Conservation (phyloP, 2,329 filamentous ascomycete genomes). For the Xylariaceae sp. region DNA sequence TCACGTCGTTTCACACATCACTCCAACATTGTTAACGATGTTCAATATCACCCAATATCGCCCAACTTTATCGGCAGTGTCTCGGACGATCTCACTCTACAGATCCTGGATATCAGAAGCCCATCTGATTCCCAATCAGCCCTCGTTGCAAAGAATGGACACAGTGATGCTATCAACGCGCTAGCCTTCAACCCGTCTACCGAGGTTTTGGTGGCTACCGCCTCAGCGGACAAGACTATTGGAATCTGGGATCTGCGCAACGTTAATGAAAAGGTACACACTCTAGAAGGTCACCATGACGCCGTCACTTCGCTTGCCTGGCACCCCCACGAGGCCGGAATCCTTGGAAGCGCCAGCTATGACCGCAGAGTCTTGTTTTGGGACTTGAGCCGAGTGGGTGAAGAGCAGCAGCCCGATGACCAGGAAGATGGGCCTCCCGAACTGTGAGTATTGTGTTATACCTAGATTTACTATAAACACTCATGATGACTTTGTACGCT, state of each 20-base stretch:
- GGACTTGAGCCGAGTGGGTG: slow-evolving; percentile 87
- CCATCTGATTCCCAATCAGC: slow-evolving; percentile 61
- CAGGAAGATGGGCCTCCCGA: slow-evolving; percentile 92
- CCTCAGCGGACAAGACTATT: slow-evolving; percentile 91
- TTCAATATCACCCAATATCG: slow-evolving; percentile 88
- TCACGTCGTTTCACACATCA: slow-evolving; percentile 79
- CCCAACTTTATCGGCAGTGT: slow-evolving; percentile 84
- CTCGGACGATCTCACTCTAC: slow-evolving; percentile 89
- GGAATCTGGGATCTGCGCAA: slow-evolving; percentile 94
- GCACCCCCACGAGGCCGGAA: slow-evolving; percentile 85
- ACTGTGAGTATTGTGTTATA: slow-evolving; percentile 56
- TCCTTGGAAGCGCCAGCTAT: slow-evolving; percentile 87
- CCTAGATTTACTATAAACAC: background rate
- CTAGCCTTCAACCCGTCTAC: slow-evolving; percentile 87
- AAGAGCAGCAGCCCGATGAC: slow-evolving; percentile 93
- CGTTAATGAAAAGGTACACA: slow-evolving; percentile 83
- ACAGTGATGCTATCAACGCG: slow-evolving; percentile 92
- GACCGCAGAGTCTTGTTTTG: slow-evolving; percentile 93
- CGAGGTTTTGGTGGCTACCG: slow-evolving; percentile 87
- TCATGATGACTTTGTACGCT: background rate
- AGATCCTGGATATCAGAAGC: slow-evolving; percentile 82
- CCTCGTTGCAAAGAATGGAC: slow-evolving; percentile 65
- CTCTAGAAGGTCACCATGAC: slow-evolving; percentile 80
- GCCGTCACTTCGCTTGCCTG: slow-evolving; percentile 88
- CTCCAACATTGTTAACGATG: slow-evolving; percentile 88